phyloP scores from a whole-genome alignment of 164 flowering plant genomes.

The Stephania japonica region DNA sequence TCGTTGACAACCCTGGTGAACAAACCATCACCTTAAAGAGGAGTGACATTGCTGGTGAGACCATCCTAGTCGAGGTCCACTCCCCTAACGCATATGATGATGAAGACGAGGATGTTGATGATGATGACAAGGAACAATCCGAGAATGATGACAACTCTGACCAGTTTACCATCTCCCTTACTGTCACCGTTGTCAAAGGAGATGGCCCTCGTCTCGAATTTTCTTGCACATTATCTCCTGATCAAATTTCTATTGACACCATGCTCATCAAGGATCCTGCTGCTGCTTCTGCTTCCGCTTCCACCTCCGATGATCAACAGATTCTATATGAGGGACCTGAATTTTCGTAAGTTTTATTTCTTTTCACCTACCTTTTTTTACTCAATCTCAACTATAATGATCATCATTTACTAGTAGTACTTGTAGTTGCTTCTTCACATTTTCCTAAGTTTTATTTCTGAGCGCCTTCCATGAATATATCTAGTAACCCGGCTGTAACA shows the following conservation, averaged over 20 bases:
- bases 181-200: slow-evolving; percentile 20
- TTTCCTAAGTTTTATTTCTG: neutral
- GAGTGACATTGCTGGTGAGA: slow-evolving; percentile 16
- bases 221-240: slow-evolving; percentile 14
- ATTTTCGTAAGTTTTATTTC: slow-evolving; percentile 20
- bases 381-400: neutral
- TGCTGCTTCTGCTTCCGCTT: slow-evolving; percentile 6
- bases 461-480: no score
- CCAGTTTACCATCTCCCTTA: slow-evolving; percentile 14
- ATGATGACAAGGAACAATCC: slow-evolving; percentile 12
- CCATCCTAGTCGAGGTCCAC: slow-evolving; percentile 23
- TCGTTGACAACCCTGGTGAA: slow-evolving; percentile 26
- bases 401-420: no score
- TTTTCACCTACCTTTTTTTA: neutral
- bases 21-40: slow-evolving; percentile 23
- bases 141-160: neutral
- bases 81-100: slow-evolving; percentile 15
- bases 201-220: slow-evolving; percentile 23
- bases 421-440: neutral
- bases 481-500: neutral
- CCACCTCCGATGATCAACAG: neutral
- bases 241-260: slow-evolving; percentile 17
- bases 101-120: slow-evolving; percentile 13
- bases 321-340: slow-evolving; percentile 24
- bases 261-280: slow-evolving; percentile 14